These are phyloP conservation scores for Chaetothyriales sp. DNA, from an alignment of 2,329 filamentous ascomycete species.

Conservation along the genomic window DNA sequence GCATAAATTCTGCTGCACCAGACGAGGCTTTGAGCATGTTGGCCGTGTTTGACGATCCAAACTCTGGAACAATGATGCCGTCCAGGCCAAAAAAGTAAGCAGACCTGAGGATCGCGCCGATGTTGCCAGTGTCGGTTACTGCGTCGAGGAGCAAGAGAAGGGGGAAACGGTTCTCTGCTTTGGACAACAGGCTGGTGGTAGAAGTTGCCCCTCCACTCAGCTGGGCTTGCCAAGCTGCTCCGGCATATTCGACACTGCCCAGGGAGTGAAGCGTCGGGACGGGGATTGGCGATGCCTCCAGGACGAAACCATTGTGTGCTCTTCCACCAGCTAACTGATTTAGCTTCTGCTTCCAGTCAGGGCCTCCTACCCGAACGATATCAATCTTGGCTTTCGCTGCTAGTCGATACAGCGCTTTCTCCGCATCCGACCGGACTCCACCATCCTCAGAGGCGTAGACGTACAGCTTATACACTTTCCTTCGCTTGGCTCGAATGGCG, in stretches of 20 bases:
- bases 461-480: constrained; percentile 76
- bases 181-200: neutral
- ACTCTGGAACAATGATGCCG: constrained; percentile 62
- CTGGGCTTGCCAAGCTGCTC: neutral
- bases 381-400: constrained; percentile 6
- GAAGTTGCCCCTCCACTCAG: neutral
- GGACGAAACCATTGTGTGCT: constrained; percentile 78
- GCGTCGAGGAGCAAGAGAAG: constrained; percentile 32
- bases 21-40: constrained; percentile 76
- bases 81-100: constrained; percentile 84
- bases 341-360: constrained; percentile 52
- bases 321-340: constrained; percentile 71
- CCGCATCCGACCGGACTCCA: neutral
- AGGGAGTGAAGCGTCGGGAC: constrained; percentile 32
- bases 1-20: constrained; percentile 70
- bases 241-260: neutral
- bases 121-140: constrained; percentile 70
- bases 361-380: constrained; percentile 20
- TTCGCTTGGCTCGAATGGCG: constrained; percentile 53
- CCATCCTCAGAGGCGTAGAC: constrained; percentile 38
- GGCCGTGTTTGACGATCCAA: constrained; percentile 58
- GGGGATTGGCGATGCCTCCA: constrained; percentile 76
- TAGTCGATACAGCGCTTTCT: constrained; percentile 5
- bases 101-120: constrained; percentile 77
- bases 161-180: constrained; percentile 23